Percentiles rank a stretch among this genome's conserved stretches.
These are phyloP conservation scores for Asterochloris erici DNA, from an alignment of 139 green algal species.

Conservation along the genomic window DNA sequence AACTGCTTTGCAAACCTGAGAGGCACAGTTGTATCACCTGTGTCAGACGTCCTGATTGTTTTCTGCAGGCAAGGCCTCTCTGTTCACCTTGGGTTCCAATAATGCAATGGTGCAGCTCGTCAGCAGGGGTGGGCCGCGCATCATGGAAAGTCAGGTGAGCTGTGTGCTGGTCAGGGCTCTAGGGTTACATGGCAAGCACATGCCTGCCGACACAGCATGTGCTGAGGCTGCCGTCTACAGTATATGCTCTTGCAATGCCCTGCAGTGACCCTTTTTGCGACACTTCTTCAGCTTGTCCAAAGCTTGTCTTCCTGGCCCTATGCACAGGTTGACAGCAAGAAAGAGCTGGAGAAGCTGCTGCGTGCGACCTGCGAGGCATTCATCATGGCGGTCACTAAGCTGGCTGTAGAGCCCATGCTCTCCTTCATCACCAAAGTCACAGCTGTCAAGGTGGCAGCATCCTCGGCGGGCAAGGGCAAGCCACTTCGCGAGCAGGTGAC, in stretches of 20 bases:
- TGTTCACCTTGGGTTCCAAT: constrained; percentile 74
- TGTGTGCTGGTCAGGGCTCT: neutral
- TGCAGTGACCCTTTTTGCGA: no score
- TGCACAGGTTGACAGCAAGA: constrained; percentile 79
- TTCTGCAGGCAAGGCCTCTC: constrained; percentile 62
- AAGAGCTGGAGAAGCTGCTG: constrained; percentile 92
- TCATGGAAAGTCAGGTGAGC: constrained; percentile 61
- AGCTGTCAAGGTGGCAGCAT: constrained; percentile 18
- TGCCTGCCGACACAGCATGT: neutral
- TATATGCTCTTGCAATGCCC: no score
- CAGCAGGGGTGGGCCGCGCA: constrained; percentile 57
- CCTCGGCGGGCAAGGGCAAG: constrained; percentile 15
- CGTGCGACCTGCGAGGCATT: constrained; percentile 88
- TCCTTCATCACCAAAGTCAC: constrained; percentile 90
- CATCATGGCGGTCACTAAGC: constrained; percentile 95
- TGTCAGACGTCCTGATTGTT: no score
- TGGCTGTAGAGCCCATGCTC: constrained; percentile 90
- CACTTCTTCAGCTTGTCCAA: no score
- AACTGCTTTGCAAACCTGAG: no score
- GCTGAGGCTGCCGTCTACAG: neutral
- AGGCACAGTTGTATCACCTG: no score
- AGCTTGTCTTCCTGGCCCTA: neutral
- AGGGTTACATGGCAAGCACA: no score
- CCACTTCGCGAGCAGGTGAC: constrained; percentile 67
- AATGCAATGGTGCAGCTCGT: constrained; percentile 84